phyloP scores from a whole-genome alignment of 805 yeast genomes.

The Candida ascalaphidarum region DNA sequence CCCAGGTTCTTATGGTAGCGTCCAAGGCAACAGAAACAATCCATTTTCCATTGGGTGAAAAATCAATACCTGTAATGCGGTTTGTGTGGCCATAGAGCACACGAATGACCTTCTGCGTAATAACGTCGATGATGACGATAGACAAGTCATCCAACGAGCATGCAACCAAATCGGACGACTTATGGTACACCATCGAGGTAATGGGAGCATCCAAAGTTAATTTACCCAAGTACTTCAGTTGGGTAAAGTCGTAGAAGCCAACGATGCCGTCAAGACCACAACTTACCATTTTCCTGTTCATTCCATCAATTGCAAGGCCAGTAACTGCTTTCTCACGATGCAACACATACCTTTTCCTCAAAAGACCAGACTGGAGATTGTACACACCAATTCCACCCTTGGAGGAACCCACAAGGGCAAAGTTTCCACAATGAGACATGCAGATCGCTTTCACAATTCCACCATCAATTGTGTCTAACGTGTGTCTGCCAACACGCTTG shows the following conservation, averaged over 20 bases:
- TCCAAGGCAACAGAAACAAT: constrained; percentile 76
- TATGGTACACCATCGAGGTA: constrained; percentile 69
- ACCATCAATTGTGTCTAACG: constrained; percentile 65
- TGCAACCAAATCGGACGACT: constrained; percentile 77
- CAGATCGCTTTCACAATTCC: constrained; percentile 69
- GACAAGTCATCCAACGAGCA: constrained; percentile 81
- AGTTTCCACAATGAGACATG: constrained; percentile 91
- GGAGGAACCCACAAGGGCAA: constrained; percentile 85
- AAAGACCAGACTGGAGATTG: constrained; percentile 85
- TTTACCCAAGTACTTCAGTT: constrained; percentile 58
- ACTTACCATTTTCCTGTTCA: constrained; percentile 82
- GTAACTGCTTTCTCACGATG: constrained; percentile 81
- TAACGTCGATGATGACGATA: constrained; percentile 73
- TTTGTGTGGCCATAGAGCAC: constrained; percentile 84
- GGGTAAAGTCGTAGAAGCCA: constrained; percentile 78
- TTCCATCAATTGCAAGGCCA: constrained; percentile 82
- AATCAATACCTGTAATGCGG: constrained; percentile 79
- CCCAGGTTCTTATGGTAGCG: constrained; percentile 91
- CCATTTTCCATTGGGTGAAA: constrained; percentile 96
- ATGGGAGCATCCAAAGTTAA: constrained; percentile 69
- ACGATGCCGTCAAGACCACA: constrained; percentile 84
- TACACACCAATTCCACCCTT: constrained; percentile 78
- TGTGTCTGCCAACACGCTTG: constrained; percentile 73
- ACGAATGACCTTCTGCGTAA: constrained; percentile 77
- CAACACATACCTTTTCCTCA: constrained; percentile 59